phyloP scores from a whole-genome alignment of 1,284 basidiomycete species.

The Athelia psychrophila region DNA sequence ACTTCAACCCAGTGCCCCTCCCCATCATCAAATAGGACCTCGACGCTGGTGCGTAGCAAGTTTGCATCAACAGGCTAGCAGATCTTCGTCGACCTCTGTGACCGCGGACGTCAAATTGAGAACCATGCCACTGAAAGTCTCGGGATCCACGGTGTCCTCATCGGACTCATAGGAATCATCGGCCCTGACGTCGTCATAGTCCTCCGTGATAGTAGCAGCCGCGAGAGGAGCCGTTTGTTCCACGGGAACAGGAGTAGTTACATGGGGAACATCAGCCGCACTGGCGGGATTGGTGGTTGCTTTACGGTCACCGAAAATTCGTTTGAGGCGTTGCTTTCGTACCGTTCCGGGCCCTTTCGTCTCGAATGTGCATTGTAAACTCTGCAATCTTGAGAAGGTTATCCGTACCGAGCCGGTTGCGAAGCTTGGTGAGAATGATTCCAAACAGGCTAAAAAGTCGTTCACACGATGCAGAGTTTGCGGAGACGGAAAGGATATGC shows the following conservation, averaged over 20 bases:
- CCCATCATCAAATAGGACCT: not conserved
- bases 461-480: conserved; percentile 35
- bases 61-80: not conserved
- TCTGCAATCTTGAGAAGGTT: not conserved
- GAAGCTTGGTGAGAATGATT: conserved; percentile 24
- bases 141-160: not conserved
- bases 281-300: not conserved
- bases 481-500: conserved; percentile 24
- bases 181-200: no score
- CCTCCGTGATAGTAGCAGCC: no score
- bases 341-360: not conserved
- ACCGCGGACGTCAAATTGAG: not conserved
- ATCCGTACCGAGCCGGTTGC: conserved; percentile 9
- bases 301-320: not conserved
- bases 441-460: conserved; percentile 32
- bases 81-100: not conserved
- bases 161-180: no score
- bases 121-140: not conserved
- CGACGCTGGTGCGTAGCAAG: not conserved
- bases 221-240: not conserved
- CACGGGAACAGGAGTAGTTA: no score
- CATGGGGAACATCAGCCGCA: not conserved
- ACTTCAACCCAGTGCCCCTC: not conserved
- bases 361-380: not conserved
- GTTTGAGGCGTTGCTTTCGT: not conserved